Evolutionary conservation across 768 basidiomycete species (phyloP), one percentile per base, ranked within the genome.

Genomic region (Lyophyllum decastes): DNA sequence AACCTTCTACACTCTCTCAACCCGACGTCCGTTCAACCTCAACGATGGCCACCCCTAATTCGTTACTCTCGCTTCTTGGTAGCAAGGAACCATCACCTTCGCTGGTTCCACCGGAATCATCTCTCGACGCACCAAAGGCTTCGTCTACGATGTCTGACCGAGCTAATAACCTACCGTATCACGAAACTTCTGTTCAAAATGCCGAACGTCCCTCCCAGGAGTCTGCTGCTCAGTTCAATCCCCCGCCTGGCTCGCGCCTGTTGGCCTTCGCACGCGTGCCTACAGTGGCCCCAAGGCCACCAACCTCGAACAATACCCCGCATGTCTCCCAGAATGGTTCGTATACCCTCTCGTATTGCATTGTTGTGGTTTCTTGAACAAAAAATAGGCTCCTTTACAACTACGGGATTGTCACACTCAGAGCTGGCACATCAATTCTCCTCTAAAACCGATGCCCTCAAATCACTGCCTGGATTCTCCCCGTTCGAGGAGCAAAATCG

Each of bases 401-500:
- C 52, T 52, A 41, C 61, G 2, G 52, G 44, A 53, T 49, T 26
- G 25, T 51, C 61, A 35, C 58, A 61, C 49, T 51, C 62, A 30
- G 70, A 73, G 27, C 46, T 63, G 35, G 21, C 64, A 4, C 52
- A 64, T 34, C 65, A 67, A 38, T 58, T 54, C 6, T 49, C 62
- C 25, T 35, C 59, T n/a, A 72, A 70, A 62, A 14, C 66, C 25
- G 77, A 78, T 30, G 54, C 58, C 30, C 54, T 64, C 3, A 73
- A 69, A 24, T 60, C 70, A 41, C 58, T 61, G 35, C 66, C 74
- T 25, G 76, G 76, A 17, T 86, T 87, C 63, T 82, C 80, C 12
- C 84, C 84, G 0, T 87, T 87, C 60, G 84, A 87, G 35, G 84
- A 84, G n/a, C 72, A 68, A 48, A 63, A 53, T 26, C 73, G 74